phyloP scores from a whole-genome alignment of 129 eudicot genomes.

The Kitagawia praeruptora region DNA sequence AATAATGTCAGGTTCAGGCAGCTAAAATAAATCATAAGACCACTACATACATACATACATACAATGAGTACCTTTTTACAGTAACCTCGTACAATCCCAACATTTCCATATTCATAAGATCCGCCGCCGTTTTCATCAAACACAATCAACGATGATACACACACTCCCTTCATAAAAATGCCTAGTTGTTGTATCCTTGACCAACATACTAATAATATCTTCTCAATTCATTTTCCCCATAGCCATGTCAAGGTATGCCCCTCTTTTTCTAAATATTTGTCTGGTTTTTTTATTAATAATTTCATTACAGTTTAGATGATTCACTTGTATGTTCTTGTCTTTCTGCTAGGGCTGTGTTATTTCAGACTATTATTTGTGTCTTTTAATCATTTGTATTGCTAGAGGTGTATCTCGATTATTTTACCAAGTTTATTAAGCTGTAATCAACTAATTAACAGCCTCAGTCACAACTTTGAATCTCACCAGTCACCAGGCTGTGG shows the following conservation, averaged over 20 bases:
- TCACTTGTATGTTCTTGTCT: no score
- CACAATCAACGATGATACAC: not conserved
- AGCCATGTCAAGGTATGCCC: constrained; percentile 1
- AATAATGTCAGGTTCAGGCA: not conserved
- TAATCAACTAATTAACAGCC: not conserved
- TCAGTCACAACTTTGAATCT: no score
- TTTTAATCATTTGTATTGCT: no score
- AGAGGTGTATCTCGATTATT: no score
- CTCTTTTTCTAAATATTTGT: not conserved
- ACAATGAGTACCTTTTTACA: not conserved
- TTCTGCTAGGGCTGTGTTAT: no score
- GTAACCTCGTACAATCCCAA: not conserved
- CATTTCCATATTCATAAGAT: not conserved
- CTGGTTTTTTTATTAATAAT: no score
- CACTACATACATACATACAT: not conserved
- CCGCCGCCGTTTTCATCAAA: not conserved
- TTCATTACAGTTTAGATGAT: not conserved
- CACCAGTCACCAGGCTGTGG: no score
- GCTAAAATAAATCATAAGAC: not conserved
- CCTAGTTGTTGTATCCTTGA: not conserved
- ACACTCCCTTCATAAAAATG: not conserved
- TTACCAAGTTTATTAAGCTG: not conserved
- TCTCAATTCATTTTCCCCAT: not conserved
- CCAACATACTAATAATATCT: not conserved
- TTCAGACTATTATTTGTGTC: no score